Conservation (phyloP, 805 yeast genomes). For the Sugiyamaella valdiviana region DNA sequence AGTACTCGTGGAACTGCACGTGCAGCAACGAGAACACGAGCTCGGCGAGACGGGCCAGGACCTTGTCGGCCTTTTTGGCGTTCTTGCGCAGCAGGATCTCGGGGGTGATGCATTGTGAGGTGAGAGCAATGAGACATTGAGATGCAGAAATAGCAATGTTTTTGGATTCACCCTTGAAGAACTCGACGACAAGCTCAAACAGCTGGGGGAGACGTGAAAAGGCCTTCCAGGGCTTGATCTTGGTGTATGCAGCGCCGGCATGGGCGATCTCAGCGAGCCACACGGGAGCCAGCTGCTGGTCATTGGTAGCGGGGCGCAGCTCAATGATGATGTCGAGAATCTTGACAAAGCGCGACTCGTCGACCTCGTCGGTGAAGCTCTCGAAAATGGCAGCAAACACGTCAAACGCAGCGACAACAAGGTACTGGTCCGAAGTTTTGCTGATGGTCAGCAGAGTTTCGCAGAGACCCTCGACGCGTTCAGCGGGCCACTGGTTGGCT, state of each 20-base stretch:
- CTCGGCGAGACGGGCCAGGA: conserved; percentile 45
- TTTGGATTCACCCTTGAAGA: conserved; percentile 55
- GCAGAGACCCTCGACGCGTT: conserved; percentile 64
- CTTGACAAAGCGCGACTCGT: conserved; percentile 55
- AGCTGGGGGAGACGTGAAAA: conserved; percentile 50
- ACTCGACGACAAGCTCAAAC: conserved; percentile 53
- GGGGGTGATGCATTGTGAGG: conserved; percentile 62
- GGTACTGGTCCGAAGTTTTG: conserved; percentile 74
- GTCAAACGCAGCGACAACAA: conserved; percentile 74
- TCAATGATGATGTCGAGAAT: conserved; percentile 69
- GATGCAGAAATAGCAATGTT: conserved; percentile 67
- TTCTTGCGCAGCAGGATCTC: conserved; percentile 41
- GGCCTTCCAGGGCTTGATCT: conserved; percentile 46
- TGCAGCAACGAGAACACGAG: conserved; percentile 55
- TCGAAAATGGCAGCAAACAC: conserved; percentile 78
- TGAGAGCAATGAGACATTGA: conserved; percentile 76
- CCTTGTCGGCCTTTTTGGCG: conserved; percentile 42
- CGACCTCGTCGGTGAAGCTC: conserved; percentile 49
- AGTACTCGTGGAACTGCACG: conserved; percentile 69
- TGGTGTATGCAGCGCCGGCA: conserved; percentile 54
- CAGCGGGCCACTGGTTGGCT: conserved; percentile 77
- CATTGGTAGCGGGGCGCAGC: conserved; percentile 74
- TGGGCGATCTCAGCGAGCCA: conserved; percentile 95
- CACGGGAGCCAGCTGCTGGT: conserved; percentile 80
- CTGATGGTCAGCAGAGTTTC: conserved; percentile 69